Base-by-base conservation (phyloP, 331 rosid species). In the Malus hybrid region DNA sequence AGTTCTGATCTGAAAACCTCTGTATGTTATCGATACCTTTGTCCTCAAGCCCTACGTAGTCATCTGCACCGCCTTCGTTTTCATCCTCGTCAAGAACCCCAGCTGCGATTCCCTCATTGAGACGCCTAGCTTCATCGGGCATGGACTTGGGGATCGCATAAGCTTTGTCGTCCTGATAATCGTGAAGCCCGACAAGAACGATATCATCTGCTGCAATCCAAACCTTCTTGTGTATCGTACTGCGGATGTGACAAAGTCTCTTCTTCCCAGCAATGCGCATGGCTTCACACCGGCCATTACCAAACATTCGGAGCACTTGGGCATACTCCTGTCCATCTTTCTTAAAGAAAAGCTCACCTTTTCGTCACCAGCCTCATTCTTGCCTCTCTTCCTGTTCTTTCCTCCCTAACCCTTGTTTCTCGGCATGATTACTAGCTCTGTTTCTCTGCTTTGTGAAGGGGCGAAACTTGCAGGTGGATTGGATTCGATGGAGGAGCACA, bases 141-240 rank as follows among this genome's bases (percentile, higher is more conserved):
- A 86, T 89, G 79, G 83, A 89, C 82, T 91, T 91, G 28, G 80
- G 83, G 65, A 91, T 91, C 36, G 87, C 88, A 65, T 89, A 90
- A 27, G 91, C 94, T 81, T 91, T 91, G 76, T 80, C 90, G 36
- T 91, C 91, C 84, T 91, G 94, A 68, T 84, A 91, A 22, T 89
- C 94, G 6, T 88, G 72, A 8, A 91, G 87, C 0, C 92, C 87
- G 0, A 89, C 88, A 22, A 91, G 92, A 75, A 91, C 71, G 48
- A 91, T 84, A 15, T 89, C 97, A 0, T 88, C 91, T 8, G 85
- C 88, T 6, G 91, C 92, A 54, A 91, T 91, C 97, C 97, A 91
- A 1, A 91, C 92, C 74, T 89, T 91, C 80, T 91, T 89, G 73
- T 91, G 97, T 86, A 89, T 83, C 87, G 86, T 89, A 0, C 94